Evolutionary conservation across 768 basidiomycete species (phyloP).

Genomic region (Cystobasidium ongulense): DNA sequence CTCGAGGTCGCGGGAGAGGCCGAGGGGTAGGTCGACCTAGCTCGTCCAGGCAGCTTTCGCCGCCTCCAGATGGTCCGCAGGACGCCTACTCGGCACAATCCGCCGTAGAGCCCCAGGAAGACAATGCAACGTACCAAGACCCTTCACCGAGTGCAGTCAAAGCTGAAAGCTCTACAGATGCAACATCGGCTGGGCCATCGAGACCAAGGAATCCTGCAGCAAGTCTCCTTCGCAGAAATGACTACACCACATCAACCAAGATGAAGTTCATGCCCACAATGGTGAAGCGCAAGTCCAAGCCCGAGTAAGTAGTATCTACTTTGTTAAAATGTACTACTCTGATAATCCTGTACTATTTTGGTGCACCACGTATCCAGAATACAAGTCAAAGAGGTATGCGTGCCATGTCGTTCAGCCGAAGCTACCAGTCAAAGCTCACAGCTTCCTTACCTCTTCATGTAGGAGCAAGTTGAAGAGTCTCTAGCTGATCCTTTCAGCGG

Average conservation of each 20-base stretch:
- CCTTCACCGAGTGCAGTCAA: background rate
- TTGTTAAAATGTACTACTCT: background rate
- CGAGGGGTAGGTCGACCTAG: background rate
- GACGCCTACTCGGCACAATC: background rate
- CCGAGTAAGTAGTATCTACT: slow-evolving; percentile 19
- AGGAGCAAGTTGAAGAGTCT: slow-evolving; percentile 25
- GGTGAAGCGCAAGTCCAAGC: slow-evolving; percentile 29
- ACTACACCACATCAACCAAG: slow-evolving; percentile 15
- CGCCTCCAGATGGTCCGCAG: background rate
- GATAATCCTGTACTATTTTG: background rate
- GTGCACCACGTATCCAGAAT: background rate
- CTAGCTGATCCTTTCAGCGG: background rate
- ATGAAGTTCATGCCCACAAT: slow-evolving; percentile 34
- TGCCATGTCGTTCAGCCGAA: background rate
- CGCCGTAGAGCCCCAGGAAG: background rate
- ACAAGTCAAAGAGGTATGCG: slow-evolving; percentile 26
- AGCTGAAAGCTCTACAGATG: background rate
- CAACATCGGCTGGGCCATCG: background rate
- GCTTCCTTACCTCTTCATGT: background rate
- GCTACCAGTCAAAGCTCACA: background rate
- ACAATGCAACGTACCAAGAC: background rate
- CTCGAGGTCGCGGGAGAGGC: background rate
- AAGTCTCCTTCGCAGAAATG: slow-evolving; percentile 13
- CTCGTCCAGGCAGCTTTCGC: background rate
- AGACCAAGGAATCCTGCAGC: background rate